Base-by-base conservation (phyloP, 148 eudicot species). In the Camellia granthamiana region DNA sequence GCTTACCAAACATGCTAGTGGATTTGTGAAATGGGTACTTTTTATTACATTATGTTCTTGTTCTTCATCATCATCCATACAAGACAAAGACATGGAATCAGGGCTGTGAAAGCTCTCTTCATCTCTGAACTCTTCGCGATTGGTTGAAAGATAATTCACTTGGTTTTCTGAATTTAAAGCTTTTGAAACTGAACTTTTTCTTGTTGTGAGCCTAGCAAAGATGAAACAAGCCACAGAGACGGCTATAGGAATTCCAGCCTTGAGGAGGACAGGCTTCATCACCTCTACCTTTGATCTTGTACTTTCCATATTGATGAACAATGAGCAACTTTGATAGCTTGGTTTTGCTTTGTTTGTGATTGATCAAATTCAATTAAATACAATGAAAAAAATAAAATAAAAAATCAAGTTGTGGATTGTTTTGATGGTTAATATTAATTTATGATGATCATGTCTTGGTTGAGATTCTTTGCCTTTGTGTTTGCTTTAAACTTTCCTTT, bases 171-270 rank as follows among this genome's bases (percentile, higher is more conserved):
- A 2, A 10, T 63, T 43, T 21, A 15, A 70, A 55, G 70, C 78
- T 52, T 66, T 58, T 3, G 16, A n/a, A 51, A 14, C 44, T 58
- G 74, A 15, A 60, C 30, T 52, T 16, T 77, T 89, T 49, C 79
- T 84, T 0, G 77, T 58, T 18, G 74, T 47, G 43, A 87, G 58
- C 63, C 68, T 84, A 0, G 86, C 82, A 68, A 82, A 44, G 12
- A 90, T 69, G 60, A 81, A 85, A 72, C 90, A 88, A 77, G 86
- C 89, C 69, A 81, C 74, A 75, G 93, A 73, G 70, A 90, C 69
- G 13, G 82, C 91, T 5, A 84, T 23, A 12, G 93, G 85, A 62
- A 90, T 87, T 14, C 90, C 87, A 59, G 86, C 89, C 74, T 83
- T 88, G 69, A 87, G 56, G 41, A 86, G 21, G 46, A 85, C 78